phyloP scores from a whole-genome alignment of 1,139 yeast species.

The Pichia sp. region DNA sequence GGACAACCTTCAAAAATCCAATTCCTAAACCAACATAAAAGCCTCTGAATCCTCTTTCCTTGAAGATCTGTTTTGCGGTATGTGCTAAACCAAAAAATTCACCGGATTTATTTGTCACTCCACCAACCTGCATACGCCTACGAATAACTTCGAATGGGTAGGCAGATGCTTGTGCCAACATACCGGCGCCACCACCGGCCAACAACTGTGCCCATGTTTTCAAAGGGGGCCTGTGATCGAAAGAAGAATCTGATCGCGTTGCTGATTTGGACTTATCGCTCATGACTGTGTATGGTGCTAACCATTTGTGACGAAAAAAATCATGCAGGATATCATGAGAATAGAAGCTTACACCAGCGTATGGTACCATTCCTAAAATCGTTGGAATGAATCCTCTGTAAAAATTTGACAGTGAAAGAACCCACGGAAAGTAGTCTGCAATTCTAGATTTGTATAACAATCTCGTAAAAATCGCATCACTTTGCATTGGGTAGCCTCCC shows the following conservation, averaged over 20 bases:
- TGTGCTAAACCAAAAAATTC: conserved; percentile 51
- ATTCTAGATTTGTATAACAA: conserved; percentile 34
- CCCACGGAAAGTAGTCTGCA: conserved; percentile 29
- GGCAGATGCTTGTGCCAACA: conserved; percentile 93
- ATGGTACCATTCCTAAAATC: conserved; percentile 91
- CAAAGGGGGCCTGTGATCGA: conserved; percentile 62
- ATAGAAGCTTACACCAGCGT: conserved; percentile 95
- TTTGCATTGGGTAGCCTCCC: conserved; percentile 23
- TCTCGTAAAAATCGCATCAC: conserved; percentile 35
- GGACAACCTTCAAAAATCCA: conserved; percentile 91
- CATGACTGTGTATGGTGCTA: conserved; percentile 57
- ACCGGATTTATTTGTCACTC: conserved; percentile 59
- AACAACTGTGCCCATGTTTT: conserved; percentile 86
- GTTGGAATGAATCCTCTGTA: conserved; percentile 96
- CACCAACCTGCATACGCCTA: conserved; percentile 94
- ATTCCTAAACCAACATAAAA: conserved; percentile 91
- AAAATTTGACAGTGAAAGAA: conserved; percentile 59
- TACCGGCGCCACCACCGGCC: conserved; percentile 95
- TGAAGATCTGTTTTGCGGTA: conserved; percentile 55
- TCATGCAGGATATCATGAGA: conserved; percentile 92
- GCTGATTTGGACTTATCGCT: conserved; percentile 14
- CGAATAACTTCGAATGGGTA: conserved; percentile 95
- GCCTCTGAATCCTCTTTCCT: conserved; percentile 76
- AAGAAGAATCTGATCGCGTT: conserved; percentile 31
- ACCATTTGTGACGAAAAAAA: conserved; percentile 55